phyloP scores from a whole-genome alignment of 352 stramenopile species.

The Globisporangium nodosum region DNA sequence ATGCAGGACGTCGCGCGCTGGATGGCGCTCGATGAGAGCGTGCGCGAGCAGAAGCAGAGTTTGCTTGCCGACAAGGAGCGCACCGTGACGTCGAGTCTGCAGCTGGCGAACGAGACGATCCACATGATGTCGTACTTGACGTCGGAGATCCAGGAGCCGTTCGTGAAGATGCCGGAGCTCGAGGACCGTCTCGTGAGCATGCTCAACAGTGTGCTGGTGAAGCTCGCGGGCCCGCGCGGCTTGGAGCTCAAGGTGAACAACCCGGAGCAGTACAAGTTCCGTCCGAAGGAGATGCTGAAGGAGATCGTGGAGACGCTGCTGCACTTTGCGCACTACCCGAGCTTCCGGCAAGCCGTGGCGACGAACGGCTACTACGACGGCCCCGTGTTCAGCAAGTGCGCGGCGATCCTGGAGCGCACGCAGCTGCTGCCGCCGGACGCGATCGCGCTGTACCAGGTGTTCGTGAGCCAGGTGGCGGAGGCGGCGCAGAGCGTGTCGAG shows the following conservation, averaged over 20 bases:
- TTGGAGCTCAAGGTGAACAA: slow-evolving; percentile 97
- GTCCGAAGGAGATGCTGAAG: slow-evolving; percentile 95
- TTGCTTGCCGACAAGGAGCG: slow-evolving; percentile 86
- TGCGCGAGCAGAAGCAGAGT: slow-evolving; percentile 87
- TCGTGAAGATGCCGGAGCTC: slow-evolving; percentile 91
- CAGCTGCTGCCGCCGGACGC: slow-evolving; percentile 44
- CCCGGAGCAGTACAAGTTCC: slow-evolving; percentile 98
- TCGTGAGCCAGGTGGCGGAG: slow-evolving; percentile 48
- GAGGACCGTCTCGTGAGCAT: slow-evolving; percentile 94
- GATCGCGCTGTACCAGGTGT: slow-evolving; percentile 48
- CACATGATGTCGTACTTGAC: slow-evolving; percentile 98
- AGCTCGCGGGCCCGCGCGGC: slow-evolving; percentile 90
- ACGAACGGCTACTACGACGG: slow-evolving; percentile 86
- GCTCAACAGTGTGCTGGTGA: slow-evolving; percentile 95
- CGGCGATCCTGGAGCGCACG: slow-evolving; percentile 58
- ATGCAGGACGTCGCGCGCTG: slow-evolving; percentile 77
- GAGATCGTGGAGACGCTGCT: slow-evolving; percentile 95
- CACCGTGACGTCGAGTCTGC: slow-evolving; percentile 90
- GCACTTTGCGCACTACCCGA: slow-evolving; percentile 89
- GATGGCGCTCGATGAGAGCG: slow-evolving; percentile 85
- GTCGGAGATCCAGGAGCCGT: slow-evolving; percentile 92
- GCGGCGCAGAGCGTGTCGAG: slow-evolving; percentile 40
- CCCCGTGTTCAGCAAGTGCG: slow-evolving; percentile 67
- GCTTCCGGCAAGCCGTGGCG: slow-evolving; percentile 90
- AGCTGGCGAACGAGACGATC: slow-evolving; percentile 96